Conservation (phyloP, 139 green algal species). For the Ostreobium quekettii region DNA sequence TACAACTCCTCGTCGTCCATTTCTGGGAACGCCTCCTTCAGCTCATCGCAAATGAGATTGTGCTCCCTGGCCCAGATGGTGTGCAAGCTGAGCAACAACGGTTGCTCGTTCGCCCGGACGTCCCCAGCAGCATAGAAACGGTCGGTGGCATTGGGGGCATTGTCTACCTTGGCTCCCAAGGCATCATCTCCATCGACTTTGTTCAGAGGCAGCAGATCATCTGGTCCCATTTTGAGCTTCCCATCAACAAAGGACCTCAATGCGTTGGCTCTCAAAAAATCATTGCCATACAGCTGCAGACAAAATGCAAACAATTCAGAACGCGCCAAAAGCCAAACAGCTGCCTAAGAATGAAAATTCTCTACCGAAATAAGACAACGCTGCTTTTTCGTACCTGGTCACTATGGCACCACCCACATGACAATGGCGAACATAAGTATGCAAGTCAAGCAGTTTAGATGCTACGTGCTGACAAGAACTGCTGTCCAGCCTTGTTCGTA, state of each 20-base stretch:
- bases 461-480: too few relatives aligned
- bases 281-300: constrained; percentile 11
- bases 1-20: constrained; percentile 5
- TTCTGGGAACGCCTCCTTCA: constrained; percentile 1
- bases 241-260: constrained; percentile 8
- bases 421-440: too few relatives aligned
- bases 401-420: too few relatives aligned
- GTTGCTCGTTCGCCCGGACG: constrained; percentile 14
- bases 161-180: constrained; percentile 13
- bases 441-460: too few relatives aligned
- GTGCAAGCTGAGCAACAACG: constrained; percentile 3
- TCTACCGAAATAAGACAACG: too few relatives aligned
- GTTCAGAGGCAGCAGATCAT: constrained; percentile 9
- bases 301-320: too few relatives aligned
- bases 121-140: constrained; percentile 12
- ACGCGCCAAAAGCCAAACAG: too few relatives aligned
- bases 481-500: too few relatives aligned
- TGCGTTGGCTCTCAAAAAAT: constrained; percentile 7
- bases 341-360: too few relatives aligned
- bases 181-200: constrained; percentile 9
- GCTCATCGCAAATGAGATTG: constrained; percentile 17
- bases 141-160: constrained; percentile 14
- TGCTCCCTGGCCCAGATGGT: constrained; percentile 12
- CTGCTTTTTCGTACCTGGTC: too few relatives aligned
- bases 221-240: constrained; percentile 13